phyloP scores from a whole-genome alignment of 2,329 filamentous ascomycete species.

The Xenoacremonium recifei region DNA sequence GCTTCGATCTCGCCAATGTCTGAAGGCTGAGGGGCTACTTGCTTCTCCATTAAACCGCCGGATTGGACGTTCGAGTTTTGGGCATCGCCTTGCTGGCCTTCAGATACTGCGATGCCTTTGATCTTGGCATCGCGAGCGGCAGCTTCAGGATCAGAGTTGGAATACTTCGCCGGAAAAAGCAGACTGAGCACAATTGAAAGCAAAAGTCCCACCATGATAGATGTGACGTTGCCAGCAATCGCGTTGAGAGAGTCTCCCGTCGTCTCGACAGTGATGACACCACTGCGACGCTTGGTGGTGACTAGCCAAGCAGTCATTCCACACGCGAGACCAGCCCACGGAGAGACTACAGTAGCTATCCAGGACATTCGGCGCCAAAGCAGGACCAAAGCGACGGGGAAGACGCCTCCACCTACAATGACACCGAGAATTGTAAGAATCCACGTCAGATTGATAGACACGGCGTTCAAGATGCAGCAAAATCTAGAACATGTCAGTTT shows the following conservation, averaged over 20 bases:
- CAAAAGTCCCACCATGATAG: neutral
- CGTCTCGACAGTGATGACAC: neutral
- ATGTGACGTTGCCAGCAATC: neutral
- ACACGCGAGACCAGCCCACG: neutral
- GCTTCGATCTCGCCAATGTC: neutral
- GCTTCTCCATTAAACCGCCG: neutral
- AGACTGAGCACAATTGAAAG: neutral
- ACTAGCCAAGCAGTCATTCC: neutral
- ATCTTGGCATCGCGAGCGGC: neutral
- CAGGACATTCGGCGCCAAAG: neutral
- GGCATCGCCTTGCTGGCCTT: no score
- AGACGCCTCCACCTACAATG: neutral
- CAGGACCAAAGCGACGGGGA: neutral
- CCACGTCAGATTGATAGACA: neutral
- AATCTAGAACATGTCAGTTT: neutral
- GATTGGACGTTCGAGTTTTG: neutral
- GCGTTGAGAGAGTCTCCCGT: neutral
- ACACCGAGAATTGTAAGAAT: neutral
- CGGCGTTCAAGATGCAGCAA: neutral
- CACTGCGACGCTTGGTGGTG: neutral
- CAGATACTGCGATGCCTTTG: neutral
- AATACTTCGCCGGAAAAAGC: neutral
- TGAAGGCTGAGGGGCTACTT: neutral
- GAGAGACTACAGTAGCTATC: neutral
- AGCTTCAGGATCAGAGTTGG: neutral